Base-by-base conservation (phyloP, 805 yeast genomes). In the Saccharomycopsis sp. region DNA sequence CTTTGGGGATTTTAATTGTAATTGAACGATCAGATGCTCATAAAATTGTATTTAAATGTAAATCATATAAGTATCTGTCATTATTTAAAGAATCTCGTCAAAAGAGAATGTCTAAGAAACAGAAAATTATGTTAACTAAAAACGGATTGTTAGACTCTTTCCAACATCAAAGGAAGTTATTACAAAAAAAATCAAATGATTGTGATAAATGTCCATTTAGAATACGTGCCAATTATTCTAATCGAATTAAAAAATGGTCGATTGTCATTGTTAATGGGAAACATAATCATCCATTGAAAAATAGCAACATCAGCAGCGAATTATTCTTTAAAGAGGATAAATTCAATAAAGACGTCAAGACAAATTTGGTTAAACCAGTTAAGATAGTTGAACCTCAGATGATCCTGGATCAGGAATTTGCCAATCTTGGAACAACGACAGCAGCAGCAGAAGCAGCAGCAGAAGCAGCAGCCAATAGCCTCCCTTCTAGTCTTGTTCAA, bases 221-320 rank as follows among this genome's bases (percentile, higher is more conserved):
- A 56, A 69, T 80, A 35, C 59, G 87, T 44, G 85, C 85, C 2
- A 78, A 80, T 51, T 77, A 64, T 54, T 72, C 80, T 1, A 51
- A 74, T 8, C 62, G 77, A 49, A 65, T 72, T 28, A 63, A 67
- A 47, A 61, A 64, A 44, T 80, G 87, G 87, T 65, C 75, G 13
- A 63, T 80, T 26, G 81, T 75, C 17, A 74, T 80, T 14, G 70
- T 80, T 29, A 75, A 76, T 58, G 80, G 76, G 51, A 58, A 59
- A 4, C 87, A 80, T 59, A 73, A 81, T 51, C 87, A 80, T 56
- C 65, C 67, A 2, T 45, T 72, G 23, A 55, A 54, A 39, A 40
- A 50, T 31, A 37, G 40, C 13, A 23, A 8, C 11, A 16, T 14
- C 24, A 13, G 20, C 6, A 36, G 23, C 3, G 48, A 43, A 3